Conservation (phyloP, 495 filamentous ascomycete species). For the Rostrohypoxylon terebratum region DNA sequence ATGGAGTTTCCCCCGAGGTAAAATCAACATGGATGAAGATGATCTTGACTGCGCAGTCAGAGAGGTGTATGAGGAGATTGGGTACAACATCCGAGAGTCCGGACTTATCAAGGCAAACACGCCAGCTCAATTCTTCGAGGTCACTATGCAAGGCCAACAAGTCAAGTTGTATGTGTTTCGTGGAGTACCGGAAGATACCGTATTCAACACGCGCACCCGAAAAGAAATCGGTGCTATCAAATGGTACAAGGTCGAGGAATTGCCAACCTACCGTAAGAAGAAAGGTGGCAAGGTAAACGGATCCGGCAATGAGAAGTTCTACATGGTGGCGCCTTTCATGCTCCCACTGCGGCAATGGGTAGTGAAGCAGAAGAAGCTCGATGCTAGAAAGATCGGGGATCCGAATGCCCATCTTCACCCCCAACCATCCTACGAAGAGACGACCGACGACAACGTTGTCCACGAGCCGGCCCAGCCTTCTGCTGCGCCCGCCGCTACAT, state of each 20-base stretch:
- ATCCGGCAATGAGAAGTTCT: slow-evolving; percentile 84
- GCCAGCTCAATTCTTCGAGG: slow-evolving; percentile 81
- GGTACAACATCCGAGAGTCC: slow-evolving; percentile 80
- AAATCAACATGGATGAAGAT: slow-evolving; percentile 96
- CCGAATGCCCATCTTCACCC: slow-evolving; percentile 33
- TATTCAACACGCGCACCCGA: slow-evolving; percentile 88
- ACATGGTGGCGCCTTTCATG: slow-evolving; percentile 97
- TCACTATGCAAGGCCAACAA: slow-evolving; percentile 91
- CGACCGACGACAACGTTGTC: slow-evolving; percentile 58
- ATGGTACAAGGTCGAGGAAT: slow-evolving; percentile 89
- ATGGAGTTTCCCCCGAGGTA: slow-evolving; percentile 96
- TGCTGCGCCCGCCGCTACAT: background rate
- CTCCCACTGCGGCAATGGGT: slow-evolving; percentile 92
- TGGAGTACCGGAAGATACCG: slow-evolving; percentile 82
- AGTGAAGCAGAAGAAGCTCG: slow-evolving; percentile 77
- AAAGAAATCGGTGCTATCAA: slow-evolving; percentile 97
- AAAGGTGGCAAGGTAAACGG: slow-evolving; percentile 64
- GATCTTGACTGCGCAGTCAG: slow-evolving; percentile 92
- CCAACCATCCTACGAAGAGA: slow-evolving; percentile 50
- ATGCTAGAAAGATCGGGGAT: slow-evolving; percentile 55
- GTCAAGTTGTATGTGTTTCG: slow-evolving; percentile 91
- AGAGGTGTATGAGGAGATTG: slow-evolving; percentile 96
- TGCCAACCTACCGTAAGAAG: slow-evolving; percentile 82
- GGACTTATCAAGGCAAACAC: slow-evolving; percentile 76
- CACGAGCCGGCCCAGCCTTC: slow-evolving; percentile 26